A percentile compares a stretch with the other conserved stretches of the same genome.
Conservation (phyloP, 768 basidiomycete genomes). For the Russula abietina region DNA sequence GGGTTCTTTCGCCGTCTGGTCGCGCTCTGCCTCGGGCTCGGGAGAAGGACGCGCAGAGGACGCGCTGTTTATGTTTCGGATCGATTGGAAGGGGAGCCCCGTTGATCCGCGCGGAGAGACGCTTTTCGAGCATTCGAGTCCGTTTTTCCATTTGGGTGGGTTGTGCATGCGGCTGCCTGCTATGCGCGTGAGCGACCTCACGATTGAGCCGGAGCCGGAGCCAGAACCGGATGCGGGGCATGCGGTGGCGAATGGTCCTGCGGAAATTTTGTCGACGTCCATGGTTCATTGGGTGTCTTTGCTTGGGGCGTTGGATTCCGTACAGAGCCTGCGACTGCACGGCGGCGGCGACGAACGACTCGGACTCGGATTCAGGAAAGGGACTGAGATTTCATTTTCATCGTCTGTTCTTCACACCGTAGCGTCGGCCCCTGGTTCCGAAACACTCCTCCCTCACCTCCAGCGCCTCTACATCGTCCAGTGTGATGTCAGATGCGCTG, state of each 20-base stretch:
- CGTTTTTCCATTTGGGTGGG: conserved; percentile 13
- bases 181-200: not conserved
- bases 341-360: not conserved
- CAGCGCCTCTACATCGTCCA: conserved; percentile 7
- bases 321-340: conserved; percentile 2
- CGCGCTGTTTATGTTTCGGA: conserved; percentile 7
- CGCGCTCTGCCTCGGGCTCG: not conserved
- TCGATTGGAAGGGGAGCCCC: conserved; percentile 19
- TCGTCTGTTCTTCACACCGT: not conserved
- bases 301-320: not conserved
- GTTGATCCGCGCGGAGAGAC: conserved; percentile 6
- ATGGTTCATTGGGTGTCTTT: conserved; percentile 1
- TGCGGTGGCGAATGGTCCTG: not conserved
- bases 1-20: conserved; percentile 13
- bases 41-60: not conserved
- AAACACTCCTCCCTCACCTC: conserved; percentile 6
- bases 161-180: conserved; percentile 6
- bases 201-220: conserved; percentile 4
- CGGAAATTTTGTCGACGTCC: not conserved
- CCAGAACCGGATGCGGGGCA: not conserved
- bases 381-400: not conserved
- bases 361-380: not conserved
- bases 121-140: conserved; percentile 16
- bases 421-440: not conserved
- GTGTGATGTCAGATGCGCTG: not conserved